These are phyloP conservation scores for Acacia acuminata DNA, from an alignment of 306 rosid species.

Conservation along the genomic window DNA sequence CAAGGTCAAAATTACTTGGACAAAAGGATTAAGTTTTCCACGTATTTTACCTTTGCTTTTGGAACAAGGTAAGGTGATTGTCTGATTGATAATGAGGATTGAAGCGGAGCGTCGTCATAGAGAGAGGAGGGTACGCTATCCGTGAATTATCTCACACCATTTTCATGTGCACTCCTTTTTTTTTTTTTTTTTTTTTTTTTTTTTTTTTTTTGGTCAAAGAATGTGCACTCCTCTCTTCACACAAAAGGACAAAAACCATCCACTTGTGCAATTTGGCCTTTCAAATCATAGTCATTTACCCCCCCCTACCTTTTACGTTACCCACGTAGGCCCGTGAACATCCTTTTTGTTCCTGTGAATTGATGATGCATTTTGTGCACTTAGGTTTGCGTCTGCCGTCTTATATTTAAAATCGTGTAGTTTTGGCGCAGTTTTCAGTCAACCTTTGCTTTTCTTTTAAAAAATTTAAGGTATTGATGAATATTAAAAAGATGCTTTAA, in stretches of 20 bases:
- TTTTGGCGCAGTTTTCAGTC: too few relatives aligned
- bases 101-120: too few relatives aligned
- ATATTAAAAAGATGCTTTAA: too few relatives aligned
- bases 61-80: neutral
- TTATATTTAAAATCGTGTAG: too few relatives aligned
- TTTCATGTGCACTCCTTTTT: neutral
- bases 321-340: neutral
- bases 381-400: too few relatives aligned
- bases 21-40: too few relatives aligned
- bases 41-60: neutral
- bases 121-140: neutral
- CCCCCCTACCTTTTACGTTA: too few relatives aligned
- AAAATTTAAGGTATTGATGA: too few relatives aligned
- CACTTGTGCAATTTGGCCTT: neutral
- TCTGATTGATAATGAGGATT: too few relatives aligned
- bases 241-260: neutral
- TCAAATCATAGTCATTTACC: neutral
- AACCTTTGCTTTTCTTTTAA: too few relatives aligned
- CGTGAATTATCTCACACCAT: slow-evolving; percentile 1
- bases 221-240: neutral
- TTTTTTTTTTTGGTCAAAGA: too few relatives aligned
- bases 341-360: neutral
- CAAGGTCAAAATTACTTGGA: rapidly evolving
- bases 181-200: too few relatives aligned
- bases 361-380: neutral